Evolutionary conservation across 495 filamentous ascomycete species (phyloP).

Genomic region (Aspergillus ellipticus): DNA sequence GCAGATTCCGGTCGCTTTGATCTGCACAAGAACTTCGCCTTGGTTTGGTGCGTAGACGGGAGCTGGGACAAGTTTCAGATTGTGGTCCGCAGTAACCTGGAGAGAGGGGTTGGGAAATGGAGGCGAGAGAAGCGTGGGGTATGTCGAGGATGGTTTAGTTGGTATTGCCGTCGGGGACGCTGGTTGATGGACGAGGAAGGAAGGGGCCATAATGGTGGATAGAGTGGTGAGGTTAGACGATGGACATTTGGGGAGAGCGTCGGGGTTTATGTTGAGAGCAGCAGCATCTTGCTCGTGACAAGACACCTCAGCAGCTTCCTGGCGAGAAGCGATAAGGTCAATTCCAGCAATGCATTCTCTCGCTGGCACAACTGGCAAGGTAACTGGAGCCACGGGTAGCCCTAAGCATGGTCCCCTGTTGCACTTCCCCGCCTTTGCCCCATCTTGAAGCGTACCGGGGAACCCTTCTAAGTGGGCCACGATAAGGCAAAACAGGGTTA

Average conservation of each 20-base stretch:
- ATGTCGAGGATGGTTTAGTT: slow-evolving; percentile 6
- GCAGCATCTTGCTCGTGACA: neutral
- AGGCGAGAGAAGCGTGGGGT: slow-evolving; percentile 7
- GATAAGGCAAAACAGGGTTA: no score
- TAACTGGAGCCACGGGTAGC: neutral
- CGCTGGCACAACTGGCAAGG: neutral
- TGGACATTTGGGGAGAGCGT: neutral
- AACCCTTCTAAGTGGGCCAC: no score
- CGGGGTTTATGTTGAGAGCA: neutral
- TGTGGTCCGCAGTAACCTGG: slow-evolving; percentile 53
- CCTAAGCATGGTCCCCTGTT: neutral
- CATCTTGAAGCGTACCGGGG: neutral
- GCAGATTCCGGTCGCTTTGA: slow-evolving; percentile 51
- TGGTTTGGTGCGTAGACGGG: slow-evolving; percentile 44
- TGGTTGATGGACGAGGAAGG: neutral
- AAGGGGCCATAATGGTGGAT: slow-evolving; percentile 10
- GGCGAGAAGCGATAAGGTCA: neutral
- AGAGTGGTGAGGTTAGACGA: neutral
- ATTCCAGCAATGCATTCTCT: neutral
- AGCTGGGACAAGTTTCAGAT: slow-evolving; percentile 46
- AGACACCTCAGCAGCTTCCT: neutral
- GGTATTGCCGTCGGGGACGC: neutral
- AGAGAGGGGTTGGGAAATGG: slow-evolving; percentile 49
- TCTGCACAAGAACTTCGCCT: slow-evolving; percentile 48
- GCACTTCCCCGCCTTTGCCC: neutral